Conservation (phyloP, 2,329 filamentous ascomycete genomes). For the Aspergillus sp. region DNA sequence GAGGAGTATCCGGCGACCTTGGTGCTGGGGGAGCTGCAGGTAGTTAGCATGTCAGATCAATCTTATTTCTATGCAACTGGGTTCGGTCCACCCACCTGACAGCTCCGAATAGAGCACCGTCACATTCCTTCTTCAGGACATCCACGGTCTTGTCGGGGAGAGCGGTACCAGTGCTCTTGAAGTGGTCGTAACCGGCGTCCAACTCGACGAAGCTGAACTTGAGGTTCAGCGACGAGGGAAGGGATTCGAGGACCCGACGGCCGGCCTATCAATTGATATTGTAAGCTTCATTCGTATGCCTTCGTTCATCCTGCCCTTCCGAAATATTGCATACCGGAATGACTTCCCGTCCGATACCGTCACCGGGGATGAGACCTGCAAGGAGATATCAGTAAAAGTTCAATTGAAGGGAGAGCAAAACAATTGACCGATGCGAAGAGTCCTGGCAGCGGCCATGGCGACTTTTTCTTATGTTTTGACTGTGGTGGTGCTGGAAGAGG, state of each 20-base stretch:
- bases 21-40: conserved; percentile 66
- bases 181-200: conserved; percentile 86
- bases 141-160: conserved; percentile 88
- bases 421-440: conserved; percentile 60
- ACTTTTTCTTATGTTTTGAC: conserved; percentile 3
- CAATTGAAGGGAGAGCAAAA: conserved; percentile 1
- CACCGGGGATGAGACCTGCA: conserved; percentile 87
- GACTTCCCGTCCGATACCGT: conserved; percentile 97
- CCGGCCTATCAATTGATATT: conserved; percentile 52
- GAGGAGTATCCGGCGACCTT: conserved; percentile 93
- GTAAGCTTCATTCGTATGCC: background rate
- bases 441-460: conserved; percentile 49
- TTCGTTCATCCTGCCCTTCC: background rate
- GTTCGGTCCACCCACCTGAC: conserved; percentile 53
- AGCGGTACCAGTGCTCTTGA: conserved; percentile 80
- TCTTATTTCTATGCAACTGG: background rate
- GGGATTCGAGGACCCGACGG: conserved; percentile 82
- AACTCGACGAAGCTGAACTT: conserved; percentile 94
- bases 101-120: conserved; percentile 92
- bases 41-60: background rate
- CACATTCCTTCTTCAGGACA: conserved; percentile 80
- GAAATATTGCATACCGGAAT: conserved; percentile 58
- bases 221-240: conserved; percentile 81
- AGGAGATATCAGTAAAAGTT: conserved; percentile 10
- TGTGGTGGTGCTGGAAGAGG: background rate